These are phyloP conservation scores for Paramecium bursaria DNA, from an alignment of 73 alveolate species.

Conservation along the genomic window DNA sequence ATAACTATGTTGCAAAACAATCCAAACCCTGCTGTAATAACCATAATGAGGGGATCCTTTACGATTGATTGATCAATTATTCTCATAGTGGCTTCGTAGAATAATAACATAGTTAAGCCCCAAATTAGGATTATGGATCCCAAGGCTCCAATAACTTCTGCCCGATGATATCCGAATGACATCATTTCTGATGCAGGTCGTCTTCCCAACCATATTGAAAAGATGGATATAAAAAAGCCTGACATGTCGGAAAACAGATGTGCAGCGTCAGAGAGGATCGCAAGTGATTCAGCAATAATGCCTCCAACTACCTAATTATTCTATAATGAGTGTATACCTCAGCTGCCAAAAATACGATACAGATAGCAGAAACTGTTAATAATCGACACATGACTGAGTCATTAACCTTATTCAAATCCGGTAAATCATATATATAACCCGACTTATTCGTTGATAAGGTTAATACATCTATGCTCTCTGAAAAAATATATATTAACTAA, in stretches of 20 bases:
- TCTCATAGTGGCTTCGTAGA: conserved; percentile 90
- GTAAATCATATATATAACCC: conserved; percentile 36
- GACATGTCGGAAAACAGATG: conserved; percentile 92
- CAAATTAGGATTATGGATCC: conserved; percentile 87
- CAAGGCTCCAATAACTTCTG: conserved; percentile 92
- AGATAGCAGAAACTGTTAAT: conserved; percentile 36
- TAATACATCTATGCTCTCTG: too few relatives aligned
- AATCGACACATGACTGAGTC: conserved; percentile 17
- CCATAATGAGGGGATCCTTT: conserved; percentile 88
- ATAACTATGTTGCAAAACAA: conserved; percentile 85
- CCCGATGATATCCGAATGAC: conserved; percentile 89
- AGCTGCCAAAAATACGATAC: conserved; percentile 67
- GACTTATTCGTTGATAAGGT: too few relatives aligned
- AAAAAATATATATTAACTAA: too few relatives aligned
- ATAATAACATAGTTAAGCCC: conserved; percentile 87
- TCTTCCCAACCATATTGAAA: conserved; percentile 78
- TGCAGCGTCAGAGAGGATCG: conserved; percentile 96
- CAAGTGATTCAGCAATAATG: conserved; percentile 82
- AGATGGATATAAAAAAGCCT: conserved; percentile 89
- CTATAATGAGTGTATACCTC: conserved; percentile 61
- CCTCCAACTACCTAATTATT: conserved; percentile 86
- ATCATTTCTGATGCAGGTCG: conserved; percentile 82
- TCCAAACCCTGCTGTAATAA: conserved; percentile 88
- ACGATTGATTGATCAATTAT: conserved; percentile 71
- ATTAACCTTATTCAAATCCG: conserved; percentile 28